Evolutionary conservation across 768 basidiomycete genomes (phyloP).

Genomic region (Cystobasidium onofrii): DNA sequence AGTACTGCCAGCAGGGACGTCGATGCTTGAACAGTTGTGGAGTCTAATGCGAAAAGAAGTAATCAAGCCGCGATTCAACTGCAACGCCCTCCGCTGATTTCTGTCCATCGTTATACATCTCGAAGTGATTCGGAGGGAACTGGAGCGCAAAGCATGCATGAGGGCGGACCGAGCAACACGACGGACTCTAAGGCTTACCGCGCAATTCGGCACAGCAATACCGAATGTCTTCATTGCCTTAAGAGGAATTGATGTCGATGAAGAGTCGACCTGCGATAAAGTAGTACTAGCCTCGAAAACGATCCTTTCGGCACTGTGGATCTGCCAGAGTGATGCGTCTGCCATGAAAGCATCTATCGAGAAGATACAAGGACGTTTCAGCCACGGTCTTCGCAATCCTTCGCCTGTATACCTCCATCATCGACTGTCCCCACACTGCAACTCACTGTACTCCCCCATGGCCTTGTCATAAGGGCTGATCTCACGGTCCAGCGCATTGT

Average conservation of each 20-base stretch:
- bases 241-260: background rate
- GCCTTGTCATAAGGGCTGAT: conserved; percentile 1
- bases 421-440: too few species aligned
- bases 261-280: background rate
- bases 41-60: conserved; percentile 13
- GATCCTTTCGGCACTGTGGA: conserved; percentile 20
- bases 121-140: background rate
- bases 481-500: background rate
- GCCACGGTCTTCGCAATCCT: too few species aligned
- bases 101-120: background rate
- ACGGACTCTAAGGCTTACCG: background rate
- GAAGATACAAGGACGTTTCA: too few species aligned
- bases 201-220: conserved; percentile 1
- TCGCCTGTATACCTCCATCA: too few species aligned
- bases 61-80: background rate
- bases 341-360: background rate
- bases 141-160: background rate
- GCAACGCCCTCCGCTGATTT: background rate
- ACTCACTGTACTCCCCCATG: conserved; percentile 12
- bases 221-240: conserved; percentile 8
- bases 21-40: background rate
- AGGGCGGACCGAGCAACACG: background rate
- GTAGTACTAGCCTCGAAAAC: conserved; percentile 7
- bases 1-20: conserved; percentile 5
- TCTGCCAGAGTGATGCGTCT: conserved; percentile 1